Percentiles rank a stretch among this genome's conserved stretches.
phyloP scores from a whole-genome alignment of 768 basidiomycete genomes.

The Mycena metata region DNA sequence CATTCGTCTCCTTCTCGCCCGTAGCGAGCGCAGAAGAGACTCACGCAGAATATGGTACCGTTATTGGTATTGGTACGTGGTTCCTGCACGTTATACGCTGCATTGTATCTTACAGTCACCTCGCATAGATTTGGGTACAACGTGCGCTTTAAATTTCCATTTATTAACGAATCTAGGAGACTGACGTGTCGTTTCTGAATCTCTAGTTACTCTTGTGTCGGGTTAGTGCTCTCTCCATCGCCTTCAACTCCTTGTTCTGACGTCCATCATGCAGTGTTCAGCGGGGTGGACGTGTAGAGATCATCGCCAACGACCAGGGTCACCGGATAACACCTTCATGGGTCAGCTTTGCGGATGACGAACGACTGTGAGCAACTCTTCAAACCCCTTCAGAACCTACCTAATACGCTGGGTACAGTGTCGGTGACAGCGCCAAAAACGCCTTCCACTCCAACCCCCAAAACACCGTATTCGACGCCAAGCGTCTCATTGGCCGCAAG shows the following conservation, averaged over 20 bases:
- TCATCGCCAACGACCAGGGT: constrained; percentile 91
- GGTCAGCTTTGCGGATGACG: constrained; percentile 86
- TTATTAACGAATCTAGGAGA: constrained; percentile 15
- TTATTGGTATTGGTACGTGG: constrained; percentile 89
- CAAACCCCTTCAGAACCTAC: neutral
- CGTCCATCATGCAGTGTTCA: constrained; percentile 68
- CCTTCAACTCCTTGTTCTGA: constrained; percentile 4
- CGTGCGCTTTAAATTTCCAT: constrained; percentile 57
- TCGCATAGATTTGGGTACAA: constrained; percentile 88
- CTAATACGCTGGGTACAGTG: constrained; percentile 55
- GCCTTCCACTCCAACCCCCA: constrained; percentile 91
- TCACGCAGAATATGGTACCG: constrained; percentile 87
- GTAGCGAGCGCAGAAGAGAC: constrained; percentile 74
- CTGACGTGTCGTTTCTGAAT: constrained; percentile 45
- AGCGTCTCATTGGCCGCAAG: constrained; percentile 93
- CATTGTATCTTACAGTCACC: constrained; percentile 16
- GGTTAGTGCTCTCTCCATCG: constrained; percentile 62
- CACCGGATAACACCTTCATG: constrained; percentile 92
- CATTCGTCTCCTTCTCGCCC: constrained; percentile 80
- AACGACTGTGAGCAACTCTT: constrained; percentile 68
- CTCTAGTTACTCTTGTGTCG: constrained; percentile 93
- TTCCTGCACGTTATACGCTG: neutral
- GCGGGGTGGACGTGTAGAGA: constrained; percentile 88
- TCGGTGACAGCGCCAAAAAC: constrained; percentile 98
- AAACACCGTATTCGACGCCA: constrained; percentile 98